A percentile compares a stretch with the other conserved stretches of the same genome.
phyloP scores from a whole-genome alignment of 2,329 filamentous ascomycete genomes.

The Dryadomyces quercus-mongolicae region DNA sequence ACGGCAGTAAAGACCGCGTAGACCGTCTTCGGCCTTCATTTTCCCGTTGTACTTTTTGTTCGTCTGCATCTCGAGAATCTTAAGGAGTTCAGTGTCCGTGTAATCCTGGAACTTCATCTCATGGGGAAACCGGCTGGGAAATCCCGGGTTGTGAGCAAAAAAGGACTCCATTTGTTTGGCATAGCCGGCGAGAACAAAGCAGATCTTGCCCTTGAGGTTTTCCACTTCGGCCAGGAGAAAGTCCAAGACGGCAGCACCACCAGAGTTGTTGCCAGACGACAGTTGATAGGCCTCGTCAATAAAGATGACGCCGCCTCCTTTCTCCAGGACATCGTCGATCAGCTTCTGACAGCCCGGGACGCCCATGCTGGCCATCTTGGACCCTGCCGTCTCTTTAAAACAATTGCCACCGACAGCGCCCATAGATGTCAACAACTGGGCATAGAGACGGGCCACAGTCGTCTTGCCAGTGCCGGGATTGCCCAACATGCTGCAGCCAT shows the following conservation, averaged over 20 bases:
- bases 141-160: conserved; percentile 60
- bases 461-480: conserved; percentile 73
- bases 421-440: conserved; percentile 46
- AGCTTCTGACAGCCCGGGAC: conserved; percentile 44
- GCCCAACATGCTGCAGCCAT: conserved; percentile 51
- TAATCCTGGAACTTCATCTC: conserved; percentile 60
- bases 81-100: conserved; percentile 47
- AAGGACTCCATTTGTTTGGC: conserved; percentile 64
- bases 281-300: conserved; percentile 75
- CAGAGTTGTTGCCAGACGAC: conserved; percentile 41
- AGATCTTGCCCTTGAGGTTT: conserved; percentile 55
- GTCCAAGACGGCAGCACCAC: conserved; percentile 53
- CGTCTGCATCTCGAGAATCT: conserved; percentile 46
- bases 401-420: conserved; percentile 46
- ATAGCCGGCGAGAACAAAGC: conserved; percentile 65
- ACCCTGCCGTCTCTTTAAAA: conserved; percentile 58
- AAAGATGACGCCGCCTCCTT: conserved; percentile 57
- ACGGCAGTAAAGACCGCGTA: conserved; percentile 47
- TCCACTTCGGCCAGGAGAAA: conserved; percentile 63
- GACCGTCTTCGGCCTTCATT: conserved; percentile 51
- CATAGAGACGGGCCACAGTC: conserved; percentile 61
- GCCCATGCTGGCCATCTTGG: conserved; percentile 34
- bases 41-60: conserved; percentile 35
- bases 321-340: conserved; percentile 41
- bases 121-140: conserved; percentile 57